Conservation (phyloP, 2,329 filamentous ascomycete species). For the Fusarium pseudonygamai region DNA sequence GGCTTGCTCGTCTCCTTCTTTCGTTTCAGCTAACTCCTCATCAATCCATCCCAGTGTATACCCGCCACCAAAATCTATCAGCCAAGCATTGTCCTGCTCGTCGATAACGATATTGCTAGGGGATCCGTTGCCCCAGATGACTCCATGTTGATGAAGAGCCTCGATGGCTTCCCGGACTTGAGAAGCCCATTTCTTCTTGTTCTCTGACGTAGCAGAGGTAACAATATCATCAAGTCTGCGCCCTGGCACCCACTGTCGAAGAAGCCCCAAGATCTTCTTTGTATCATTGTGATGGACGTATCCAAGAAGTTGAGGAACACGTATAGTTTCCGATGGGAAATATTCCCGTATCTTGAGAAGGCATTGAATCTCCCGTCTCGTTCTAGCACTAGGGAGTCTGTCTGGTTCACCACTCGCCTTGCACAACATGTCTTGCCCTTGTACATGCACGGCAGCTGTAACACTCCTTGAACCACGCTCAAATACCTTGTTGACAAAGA, state of each 20-base stretch:
- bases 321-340: background rate
- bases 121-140: background rate
- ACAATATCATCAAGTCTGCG: background rate
- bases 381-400: rapidly evolving
- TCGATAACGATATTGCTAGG: background rate
- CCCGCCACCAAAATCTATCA: background rate
- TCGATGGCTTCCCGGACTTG: background rate
- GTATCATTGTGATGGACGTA: background rate
- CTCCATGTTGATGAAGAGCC: rapidly evolving
- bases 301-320: background rate
- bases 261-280: background rate
- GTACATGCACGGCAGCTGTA: background rate
- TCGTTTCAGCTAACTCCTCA: rapidly evolving
- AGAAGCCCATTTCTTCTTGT: background rate
- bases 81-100: background rate
- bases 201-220: rapidly evolving
- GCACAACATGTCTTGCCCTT: background rate
- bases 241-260: background rate
- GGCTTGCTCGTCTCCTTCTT: background rate
- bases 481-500: rapidly evolving
- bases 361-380: background rate
- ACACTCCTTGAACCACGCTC: rapidly evolving
- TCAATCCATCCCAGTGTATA: background rate
- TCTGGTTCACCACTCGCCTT: background rate
- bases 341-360: background rate